Percentiles rank a stretch among this genome's conserved stretches.
phyloP scores from a whole-genome alignment of 1,284 basidiomycete genomes.

The Cronartium quercuum region DNA sequence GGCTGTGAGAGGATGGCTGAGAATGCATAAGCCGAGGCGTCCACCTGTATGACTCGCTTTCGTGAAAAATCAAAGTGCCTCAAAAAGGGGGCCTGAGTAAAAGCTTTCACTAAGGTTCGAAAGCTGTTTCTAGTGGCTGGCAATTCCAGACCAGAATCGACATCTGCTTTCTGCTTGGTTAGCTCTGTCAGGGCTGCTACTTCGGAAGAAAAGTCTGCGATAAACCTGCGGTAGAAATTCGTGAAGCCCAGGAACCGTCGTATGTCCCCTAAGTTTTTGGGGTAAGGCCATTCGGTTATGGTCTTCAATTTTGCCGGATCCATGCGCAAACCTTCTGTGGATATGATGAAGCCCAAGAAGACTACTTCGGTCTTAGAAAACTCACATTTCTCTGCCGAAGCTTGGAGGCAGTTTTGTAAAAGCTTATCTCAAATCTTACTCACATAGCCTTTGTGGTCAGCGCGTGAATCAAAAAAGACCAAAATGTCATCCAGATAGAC shows the following conservation, averaged over 20 bases:
- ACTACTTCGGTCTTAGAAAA: neutral
- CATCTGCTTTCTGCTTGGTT: conserved; percentile 41
- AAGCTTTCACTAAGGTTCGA: conserved; percentile 46
- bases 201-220: conserved; percentile 40
- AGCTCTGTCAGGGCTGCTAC: neutral
- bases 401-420: neutral
- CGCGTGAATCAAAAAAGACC: too few species aligned
- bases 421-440: neutral
- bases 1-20: neutral
- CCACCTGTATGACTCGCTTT: neutral
- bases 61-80: neutral
- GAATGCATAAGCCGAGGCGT: neutral
- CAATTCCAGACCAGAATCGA: conserved; percentile 41
- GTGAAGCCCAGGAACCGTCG: conserved; percentile 1
- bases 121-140: conserved; percentile 46
- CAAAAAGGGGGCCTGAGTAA: neutral
- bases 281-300: conserved; percentile 5
- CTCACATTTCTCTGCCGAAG: conserved; percentile 1
- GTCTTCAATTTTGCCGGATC: conserved; percentile 4
- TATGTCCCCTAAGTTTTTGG: neutral
- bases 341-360: conserved; percentile 9
- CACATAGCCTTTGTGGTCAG: conserved; percentile 73
- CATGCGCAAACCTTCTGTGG: conserved; percentile 1
- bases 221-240: conserved; percentile 22
- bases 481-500: too few species aligned